Conservation (phyloP, 352 stramenopile species). For the Globisporangium paddicum region DNA sequence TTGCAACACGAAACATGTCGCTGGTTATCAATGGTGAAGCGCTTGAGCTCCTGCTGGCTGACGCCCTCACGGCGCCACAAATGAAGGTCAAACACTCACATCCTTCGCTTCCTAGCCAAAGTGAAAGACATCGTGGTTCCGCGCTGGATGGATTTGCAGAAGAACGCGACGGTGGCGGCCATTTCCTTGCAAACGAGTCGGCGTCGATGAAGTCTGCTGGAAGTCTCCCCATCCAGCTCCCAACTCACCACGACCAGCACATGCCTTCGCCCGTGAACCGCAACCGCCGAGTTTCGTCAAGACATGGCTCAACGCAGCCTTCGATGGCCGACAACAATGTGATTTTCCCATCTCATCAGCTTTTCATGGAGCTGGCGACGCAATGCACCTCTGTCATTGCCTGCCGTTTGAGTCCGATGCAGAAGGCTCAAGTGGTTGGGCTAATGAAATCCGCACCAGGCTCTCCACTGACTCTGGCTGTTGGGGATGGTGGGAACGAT, state of each 20-base stretch:
- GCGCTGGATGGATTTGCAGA: conserved; percentile 25
- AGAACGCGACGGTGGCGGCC: conserved; percentile 13
- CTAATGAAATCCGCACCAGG: conserved; percentile 86
- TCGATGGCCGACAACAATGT: conserved; percentile 21
- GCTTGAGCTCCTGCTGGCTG: conserved; percentile 60
- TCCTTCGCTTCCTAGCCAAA: conserved; percentile 3
- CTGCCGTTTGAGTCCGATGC: conserved; percentile 86
- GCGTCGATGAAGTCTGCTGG: conserved; percentile 49
- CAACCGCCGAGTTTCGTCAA: conserved; percentile 20
- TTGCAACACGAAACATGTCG: conserved; percentile 66
- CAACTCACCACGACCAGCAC: conserved; percentile 10
- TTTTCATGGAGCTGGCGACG: conserved; percentile 81
- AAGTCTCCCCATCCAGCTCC: conserved; percentile 28
- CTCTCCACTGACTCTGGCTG: conserved; percentile 89
- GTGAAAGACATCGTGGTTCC: conserved; percentile 8
- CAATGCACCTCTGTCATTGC: conserved; percentile 86
- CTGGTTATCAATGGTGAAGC: conserved; percentile 83
- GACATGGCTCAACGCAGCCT: conserved; percentile 33
- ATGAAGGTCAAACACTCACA: not conserved
- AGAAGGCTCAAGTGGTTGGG: conserved; percentile 92
- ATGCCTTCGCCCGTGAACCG: not conserved
- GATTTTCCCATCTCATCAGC: conserved; percentile 39
- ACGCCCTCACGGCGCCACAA: conserved; percentile 19
- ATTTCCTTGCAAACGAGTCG: conserved; percentile 26
- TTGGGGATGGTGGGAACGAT: conserved; percentile 99